Conservation (phyloP, 805 yeast genomes). For the Cyberlindnera amylophila region DNA sequence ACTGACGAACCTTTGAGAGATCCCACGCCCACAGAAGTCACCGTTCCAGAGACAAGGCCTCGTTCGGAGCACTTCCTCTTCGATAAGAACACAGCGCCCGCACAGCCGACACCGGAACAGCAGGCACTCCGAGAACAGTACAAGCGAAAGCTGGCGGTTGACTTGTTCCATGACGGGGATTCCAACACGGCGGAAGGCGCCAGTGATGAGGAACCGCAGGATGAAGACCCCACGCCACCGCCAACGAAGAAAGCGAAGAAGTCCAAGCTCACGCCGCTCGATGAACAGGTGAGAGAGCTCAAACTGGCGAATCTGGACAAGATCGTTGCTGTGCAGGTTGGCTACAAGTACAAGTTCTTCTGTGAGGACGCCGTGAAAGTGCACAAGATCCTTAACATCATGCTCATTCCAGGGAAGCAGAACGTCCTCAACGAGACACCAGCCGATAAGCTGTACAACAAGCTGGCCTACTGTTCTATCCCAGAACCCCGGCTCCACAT, state of each 20-base stretch:
- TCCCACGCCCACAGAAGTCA: too few relatives aligned
- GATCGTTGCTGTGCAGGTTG: constrained; percentile 78
- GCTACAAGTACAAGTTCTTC: constrained; percentile 84
- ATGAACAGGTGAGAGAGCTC: constrained; percentile 67
- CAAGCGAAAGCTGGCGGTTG: constrained; percentile 5
- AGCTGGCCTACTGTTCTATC: constrained; percentile 80
- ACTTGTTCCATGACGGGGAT: too few relatives aligned
- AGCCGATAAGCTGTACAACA: constrained; percentile 45
- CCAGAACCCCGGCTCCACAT: constrained; percentile 74
- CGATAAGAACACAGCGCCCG: constrained; percentile 2
- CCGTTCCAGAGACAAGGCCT: neutral
- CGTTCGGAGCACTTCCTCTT: constrained; percentile 1
- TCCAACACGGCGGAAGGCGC: neutral
- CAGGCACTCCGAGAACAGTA: constrained; percentile 6
- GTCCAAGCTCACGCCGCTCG: constrained; percentile 66
- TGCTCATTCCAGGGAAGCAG: constrained; percentile 67
- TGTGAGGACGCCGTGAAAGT: constrained; percentile 81
- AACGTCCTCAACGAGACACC: constrained; percentile 48
- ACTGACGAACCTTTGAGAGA: neutral
- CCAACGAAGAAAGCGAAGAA: constrained; percentile 10
- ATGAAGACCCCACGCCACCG: constrained; percentile 2
- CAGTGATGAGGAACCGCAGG: constrained; percentile 10
- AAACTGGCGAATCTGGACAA: constrained; percentile 62
- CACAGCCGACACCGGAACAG: constrained; percentile 5
- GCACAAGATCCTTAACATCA: constrained; percentile 61